Base-by-base conservation (phyloP, 2,329 filamentous ascomycete species). In the Neopestalotiopsis sp. region DNA sequence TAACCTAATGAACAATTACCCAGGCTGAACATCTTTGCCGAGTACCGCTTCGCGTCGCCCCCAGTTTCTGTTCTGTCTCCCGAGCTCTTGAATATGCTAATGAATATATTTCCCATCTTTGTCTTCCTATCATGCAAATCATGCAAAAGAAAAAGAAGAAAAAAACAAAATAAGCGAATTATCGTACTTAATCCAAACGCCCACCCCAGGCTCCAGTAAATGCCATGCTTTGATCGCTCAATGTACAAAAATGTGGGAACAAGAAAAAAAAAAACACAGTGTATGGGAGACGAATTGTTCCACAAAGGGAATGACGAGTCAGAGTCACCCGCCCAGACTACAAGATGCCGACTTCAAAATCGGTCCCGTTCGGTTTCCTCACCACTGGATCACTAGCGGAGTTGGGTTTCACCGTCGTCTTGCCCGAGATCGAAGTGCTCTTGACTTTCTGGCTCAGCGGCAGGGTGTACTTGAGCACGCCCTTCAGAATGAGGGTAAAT, bases 401-500 rank as follows among this genome's bases (percentile, higher is more conserved):
- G 74, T 91, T 91, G 2, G 89, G 88, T 73, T 90, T 88, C 70
- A 91, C 88, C 1, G 83, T 85, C 10, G 86, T 86, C 72, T 88
- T 84, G 40, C 88, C 89, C 10, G 88, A 86, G 59, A 91, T 89
- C 7, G 87, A 84, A 9, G 88, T 87, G 71, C 86, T 90, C 71
- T 88, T 83, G 49, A 89, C 79, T 67, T 85, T 86, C 72, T 88
- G 86, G 74, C 88, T 91, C 66, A 91, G 81, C 2, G 89, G 89
- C 42, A 91, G 82, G 38, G 84, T 88, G 76, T 99, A 99, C 77
- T 95, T 94, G 73, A 99, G 85, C 14, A 96, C 92, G 28, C 96
- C 96, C 74, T 96, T 91, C 57, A 99, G 89, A 70, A 98, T 95
- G 63, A 99, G 86, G 73, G 98, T 94, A 74, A 98, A 99, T 59